Percentiles rank a stretch among this genome's conserved stretches.
Evolutionary conservation across 192 early-diverging fungal species (phyloP).

Genomic region (Phlyctochytrium planicorne): DNA sequence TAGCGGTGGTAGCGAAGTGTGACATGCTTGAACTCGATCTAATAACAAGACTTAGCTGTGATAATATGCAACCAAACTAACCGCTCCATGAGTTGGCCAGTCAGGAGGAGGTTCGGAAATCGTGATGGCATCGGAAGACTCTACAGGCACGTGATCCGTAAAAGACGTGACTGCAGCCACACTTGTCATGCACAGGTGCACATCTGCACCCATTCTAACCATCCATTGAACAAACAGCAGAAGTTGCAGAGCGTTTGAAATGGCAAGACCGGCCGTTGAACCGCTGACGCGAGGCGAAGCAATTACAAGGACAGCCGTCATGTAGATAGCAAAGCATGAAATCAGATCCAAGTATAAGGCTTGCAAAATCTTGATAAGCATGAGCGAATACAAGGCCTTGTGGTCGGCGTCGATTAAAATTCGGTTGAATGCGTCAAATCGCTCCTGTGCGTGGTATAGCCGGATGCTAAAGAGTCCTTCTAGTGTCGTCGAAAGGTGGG

Average conservation of each 20-base stretch:
- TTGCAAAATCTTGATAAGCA: constrained; percentile 61
- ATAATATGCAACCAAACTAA: constrained; percentile 7
- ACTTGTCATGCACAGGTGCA: constrained; percentile 56
- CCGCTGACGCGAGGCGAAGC: constrained; percentile 19
- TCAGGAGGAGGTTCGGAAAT: constrained; percentile 31
- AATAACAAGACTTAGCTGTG: background rate
- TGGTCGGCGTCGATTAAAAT: constrained; percentile 67
- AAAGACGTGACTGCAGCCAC: constrained; percentile 61
- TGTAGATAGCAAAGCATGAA: constrained; percentile 62
- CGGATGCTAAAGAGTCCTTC: constrained; percentile 71
- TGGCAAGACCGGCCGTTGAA: constrained; percentile 57
- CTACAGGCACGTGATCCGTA: constrained; percentile 36
- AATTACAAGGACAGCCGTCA: constrained; percentile 52
- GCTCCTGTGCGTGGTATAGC: constrained; percentile 59
- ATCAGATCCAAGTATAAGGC: constrained; percentile 65
- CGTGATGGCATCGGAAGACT: constrained; percentile 27
- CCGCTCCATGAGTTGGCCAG: constrained; percentile 51
- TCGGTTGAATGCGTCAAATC: constrained; percentile 63
- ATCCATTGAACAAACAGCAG: constrained; percentile 71
- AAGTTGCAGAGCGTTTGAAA: constrained; percentile 65
- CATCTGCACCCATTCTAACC: constrained; percentile 55
- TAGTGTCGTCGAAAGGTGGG: constrained; percentile 68
- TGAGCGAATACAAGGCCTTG: constrained; percentile 66
- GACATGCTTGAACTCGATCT: constrained; percentile 66
- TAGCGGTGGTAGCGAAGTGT: constrained; percentile 64